Evolutionary conservation across 2,329 filamentous ascomycete genomes (phyloP).

Genomic region (Lasiodiplodia citricola): DNA sequence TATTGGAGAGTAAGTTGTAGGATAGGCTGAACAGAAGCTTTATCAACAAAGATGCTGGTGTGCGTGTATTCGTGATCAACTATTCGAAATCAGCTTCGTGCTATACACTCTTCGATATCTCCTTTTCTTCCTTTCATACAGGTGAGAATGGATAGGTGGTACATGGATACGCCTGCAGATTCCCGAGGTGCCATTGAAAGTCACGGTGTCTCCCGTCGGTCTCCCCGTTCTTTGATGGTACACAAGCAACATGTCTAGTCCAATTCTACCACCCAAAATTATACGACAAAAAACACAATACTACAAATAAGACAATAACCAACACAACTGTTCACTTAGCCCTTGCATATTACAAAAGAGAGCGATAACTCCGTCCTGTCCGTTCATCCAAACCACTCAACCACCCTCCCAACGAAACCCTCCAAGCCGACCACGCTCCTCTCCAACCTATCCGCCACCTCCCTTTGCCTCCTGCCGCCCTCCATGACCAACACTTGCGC

Average conservation of each 20-base stretch:
- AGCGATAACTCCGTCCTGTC: not conserved
- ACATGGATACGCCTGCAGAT: no score
- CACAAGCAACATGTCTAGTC: not conserved
- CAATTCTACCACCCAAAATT: not conserved
- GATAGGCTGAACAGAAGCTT: not conserved
- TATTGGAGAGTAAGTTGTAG: not conserved
- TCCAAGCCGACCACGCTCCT: conserved; percentile 66
- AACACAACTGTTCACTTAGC: not conserved
- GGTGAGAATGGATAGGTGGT: not conserved
- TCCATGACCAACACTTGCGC: conserved; percentile 74
- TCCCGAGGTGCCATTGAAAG: no score
- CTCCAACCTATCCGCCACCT: conserved; percentile 53
- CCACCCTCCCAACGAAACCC: conserved; percentile 72
- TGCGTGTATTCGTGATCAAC: not conserved
- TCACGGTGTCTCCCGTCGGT: no score
- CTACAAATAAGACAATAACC: not conserved
- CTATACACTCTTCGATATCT: not conserved
- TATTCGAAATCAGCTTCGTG: not conserved
- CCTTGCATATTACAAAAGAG: not conserved
- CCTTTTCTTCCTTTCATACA: not conserved
- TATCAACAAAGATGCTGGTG: not conserved
- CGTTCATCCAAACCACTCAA: conserved; percentile 35
- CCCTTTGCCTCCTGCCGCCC: conserved; percentile 60
- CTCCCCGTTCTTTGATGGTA: no score
- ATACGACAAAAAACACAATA: no score